Evolutionary conservation across 1,284 basidiomycete species (phyloP).

Genomic region (Pisolithus thermaeus): DNA sequence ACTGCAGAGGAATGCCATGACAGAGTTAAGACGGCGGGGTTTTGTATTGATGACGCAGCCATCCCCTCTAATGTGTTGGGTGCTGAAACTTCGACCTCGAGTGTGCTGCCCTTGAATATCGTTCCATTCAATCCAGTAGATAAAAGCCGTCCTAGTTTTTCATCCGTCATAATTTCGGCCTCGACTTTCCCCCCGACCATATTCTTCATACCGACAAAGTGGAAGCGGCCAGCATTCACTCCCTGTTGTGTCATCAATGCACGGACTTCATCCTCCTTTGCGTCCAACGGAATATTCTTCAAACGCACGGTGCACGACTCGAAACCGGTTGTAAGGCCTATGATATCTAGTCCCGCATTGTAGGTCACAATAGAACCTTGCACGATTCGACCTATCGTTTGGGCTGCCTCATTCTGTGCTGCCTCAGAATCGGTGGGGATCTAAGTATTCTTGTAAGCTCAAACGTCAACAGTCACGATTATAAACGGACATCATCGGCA

Average conservation of each 20-base stretch:
- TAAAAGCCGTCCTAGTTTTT: background rate
- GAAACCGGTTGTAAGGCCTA: constrained; percentile 40
- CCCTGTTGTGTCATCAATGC: constrained; percentile 35
- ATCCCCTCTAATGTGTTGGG: background rate
- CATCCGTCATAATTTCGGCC: background rate
- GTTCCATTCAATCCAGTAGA: background rate
- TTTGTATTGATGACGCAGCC: background rate
- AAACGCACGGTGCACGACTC: constrained; percentile 42
- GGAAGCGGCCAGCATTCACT: constrained; percentile 26
- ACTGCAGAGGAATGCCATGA: background rate
- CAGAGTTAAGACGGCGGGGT: background rate
- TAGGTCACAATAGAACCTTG: constrained; percentile 44
- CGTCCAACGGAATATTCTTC: constrained; percentile 33
- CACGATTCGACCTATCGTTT: constrained; percentile 36
- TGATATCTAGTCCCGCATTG: constrained; percentile 40
- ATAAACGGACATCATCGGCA: background rate
- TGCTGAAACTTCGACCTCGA: background rate
- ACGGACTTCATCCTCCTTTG: constrained; percentile 29
- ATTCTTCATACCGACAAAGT: constrained; percentile 22
- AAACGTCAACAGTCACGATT: background rate
- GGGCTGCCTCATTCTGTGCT: constrained; percentile 29
- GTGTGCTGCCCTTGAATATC: background rate
- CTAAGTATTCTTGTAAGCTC: background rate
- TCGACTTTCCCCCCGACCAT: background rate
- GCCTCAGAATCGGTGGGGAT: background rate